Base-by-base conservation (phyloP, 1,139 yeast genomes). In the Yamadazyma diospyri region DNA sequence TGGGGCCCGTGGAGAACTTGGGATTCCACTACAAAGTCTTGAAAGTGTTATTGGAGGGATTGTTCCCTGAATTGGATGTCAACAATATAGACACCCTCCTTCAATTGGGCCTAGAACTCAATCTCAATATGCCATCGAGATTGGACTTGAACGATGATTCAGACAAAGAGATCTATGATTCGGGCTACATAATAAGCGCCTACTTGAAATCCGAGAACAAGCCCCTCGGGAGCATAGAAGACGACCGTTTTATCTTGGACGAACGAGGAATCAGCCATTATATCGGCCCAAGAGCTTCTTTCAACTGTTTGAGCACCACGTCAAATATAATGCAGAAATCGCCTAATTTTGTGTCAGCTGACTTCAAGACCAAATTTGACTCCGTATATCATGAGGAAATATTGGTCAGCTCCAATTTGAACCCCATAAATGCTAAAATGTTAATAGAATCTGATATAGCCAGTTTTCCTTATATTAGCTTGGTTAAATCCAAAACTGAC, bases 21-120 rank as follows among this genome's bases (percentile, higher is more conserved):
- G 57, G 63, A 2, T 42, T 58, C 7, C 72, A 67, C 41, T 64
- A 65, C 38, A 60, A 58, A 41, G 58, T 69, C 28, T 45, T 69
- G 16, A 29, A 55, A 20, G 47, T 57, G 6, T 40, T 69, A 14
- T 56, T 68, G 1, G 47, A 53, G 6, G 65, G 68, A 0, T 40
- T 69, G 4, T 63, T 58, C 34, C 75, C 75, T 0, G 64, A 64
- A 24, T 47, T 57, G 10, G 74, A 69, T 38, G 52, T 60, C 17
- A 57, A 61, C 34, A 61, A 57, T 37, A 55, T 66, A 15, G 61
- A 59, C 18, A 58, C 56, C 17, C 35, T 69, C 27, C 50, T 57
- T 10, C 55, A 52, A 9, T 36, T 66, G 3, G 73, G 72, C 0
- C 47, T 47, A 23, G 45, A 53, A 2, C 41, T 56, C 24, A 59